Base-by-base conservation (phyloP, 2,329 filamentous ascomycete species). In the Microsporum ferrugineum region DNA sequence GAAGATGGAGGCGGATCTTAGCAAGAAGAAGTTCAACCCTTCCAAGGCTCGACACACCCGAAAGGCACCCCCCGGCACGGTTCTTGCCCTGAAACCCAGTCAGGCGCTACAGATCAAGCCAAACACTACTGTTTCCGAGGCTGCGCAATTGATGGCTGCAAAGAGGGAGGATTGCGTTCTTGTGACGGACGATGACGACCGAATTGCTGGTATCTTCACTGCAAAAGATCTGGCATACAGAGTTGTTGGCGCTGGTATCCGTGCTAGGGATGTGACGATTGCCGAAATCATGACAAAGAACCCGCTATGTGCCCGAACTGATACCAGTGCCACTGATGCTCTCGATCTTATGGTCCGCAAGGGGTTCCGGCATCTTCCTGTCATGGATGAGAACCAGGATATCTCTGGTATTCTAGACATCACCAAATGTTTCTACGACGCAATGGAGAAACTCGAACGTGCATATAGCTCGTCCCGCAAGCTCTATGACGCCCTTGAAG, bases 211-310 rank as follows among this genome's bases (percentile, higher is more conserved):
- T 77, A 99, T 99, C 74, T 99, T 99, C 75, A 99, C 94, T 0
- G 94, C 94, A 67, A 99, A 99, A 80, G 94, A 99, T 79, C 81
- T 99, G 72, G 94, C 94, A 17, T 99, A 97, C 80, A 86, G 94
- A 62, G 94, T 99, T 8, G 92, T 99, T 31, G 94, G 92, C 61
- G 85, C 86, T 61, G 94, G 94, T 33, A 82, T 91, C 70, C 95
- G 96, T 78, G 88, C 94, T 36, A 87, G 84, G 73, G 89, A 87
- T 72, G 85, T 97, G 68, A 95, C 90, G 27, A 96, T 99, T 72
- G 88, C 91, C 67, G 91, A 97, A 72, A 99, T 99, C 75, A 99
- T 99, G 94, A 99, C 94, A 72, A 96, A 97, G 81, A 99, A 99
- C 78, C 94, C 94, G 8, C 84, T 99, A 14, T 99, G 94, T 74